Evolutionary conservation across 805 yeast species (phyloP), one percentile per base, ranked within the genome.

Genomic region (Suhomyces xylopsoci): DNA sequence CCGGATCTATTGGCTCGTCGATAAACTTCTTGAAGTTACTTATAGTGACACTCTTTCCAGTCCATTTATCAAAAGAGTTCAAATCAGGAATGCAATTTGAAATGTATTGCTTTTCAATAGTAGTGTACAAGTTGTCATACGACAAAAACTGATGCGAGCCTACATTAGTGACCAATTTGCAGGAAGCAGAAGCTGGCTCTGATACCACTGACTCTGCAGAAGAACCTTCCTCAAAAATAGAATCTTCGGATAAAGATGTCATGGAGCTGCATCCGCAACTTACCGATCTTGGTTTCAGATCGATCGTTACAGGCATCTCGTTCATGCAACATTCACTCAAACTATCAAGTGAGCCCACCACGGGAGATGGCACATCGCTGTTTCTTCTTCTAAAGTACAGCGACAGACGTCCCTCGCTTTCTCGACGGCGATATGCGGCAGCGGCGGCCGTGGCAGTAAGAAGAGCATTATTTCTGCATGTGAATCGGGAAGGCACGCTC

Each of bases 41-140:
- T 40, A 56, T 41, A 5, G 59, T 56, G 9, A 54, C 15, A 19
- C 22, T 28, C 38, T 50, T 54, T 28, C 55, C 57, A 42, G 49
- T 54, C 79, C 79, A 75, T 52, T 61, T 67, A 54, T 73, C 78
- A 55, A 49, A 74, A 9, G 76, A 68, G 55, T 72, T 71, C 50
- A 74, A 63, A 43, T 59, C 62, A 1, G 77, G 77, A 10, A 73
- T 57, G 55, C 79, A 74, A 51, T 67, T 67, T 36, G 67, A 63
- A 19, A 75, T 71, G 57, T 67, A 73, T 51, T 64, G 68, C 56
- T 70, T 69, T 50, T 74, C 79, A 32, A 62, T 46, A 10, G 61
- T 53, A 22, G 66, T 55, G 26, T 62, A 56, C 26, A 49, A 52
- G 14, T 52, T 53, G 8, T 66, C 67, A 42, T 53, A 55, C 14